Evolutionary conservation across 352 stramenopile genomes (phyloP), one percentile per base, ranked within the genome.

Genomic region (Pythium aquatile): DNA sequence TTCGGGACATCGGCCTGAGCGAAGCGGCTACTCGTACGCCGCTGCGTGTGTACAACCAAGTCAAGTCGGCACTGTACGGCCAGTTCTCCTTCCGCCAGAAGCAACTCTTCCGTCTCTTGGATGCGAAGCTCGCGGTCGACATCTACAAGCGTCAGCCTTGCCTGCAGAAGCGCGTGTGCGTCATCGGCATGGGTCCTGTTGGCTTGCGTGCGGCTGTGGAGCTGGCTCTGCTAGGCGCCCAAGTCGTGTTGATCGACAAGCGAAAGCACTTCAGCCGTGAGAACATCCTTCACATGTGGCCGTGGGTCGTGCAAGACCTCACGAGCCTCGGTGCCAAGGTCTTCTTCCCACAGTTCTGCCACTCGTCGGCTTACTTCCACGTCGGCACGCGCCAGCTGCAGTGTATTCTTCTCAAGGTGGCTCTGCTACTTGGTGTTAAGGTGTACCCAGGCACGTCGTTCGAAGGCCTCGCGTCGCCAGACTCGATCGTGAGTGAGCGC

Each of bases 201-300:
- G 86, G 86, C 10, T 66, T 95, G 7, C 84, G 85, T 54, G 81
- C 83, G 5, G 84, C 86, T 0, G 81, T 95, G 16, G 86, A 95
- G 58, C 67, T 85, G 14, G 81, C 83, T 29, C 47, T 95, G 26
- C 71, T 93, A 5, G 84, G 86, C 32, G 81, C 76, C 1, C 72
- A 92, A 44, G 86, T 93, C 16, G 77, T 91, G 0, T 74, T 95
- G 29, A 61, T 95, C 20, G 86, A 95, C 66, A 95, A 95, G 78
- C 79, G 86, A 14, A 84, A 88, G 64, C 65, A 78, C 49, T 95
- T 95, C 54, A 92, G 69, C 59, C 83, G 86, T 11, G 85, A 93
- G 59, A 93, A 95, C 57, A 93, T 95, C 63, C 60, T 95, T 46
- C 84, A 93, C 44, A 52, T 95, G 72, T 95, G 84, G 81, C 83